Base-by-base conservation (phyloP, 2,329 filamentous ascomycete species). In the Alternaria gansuensis region DNA sequence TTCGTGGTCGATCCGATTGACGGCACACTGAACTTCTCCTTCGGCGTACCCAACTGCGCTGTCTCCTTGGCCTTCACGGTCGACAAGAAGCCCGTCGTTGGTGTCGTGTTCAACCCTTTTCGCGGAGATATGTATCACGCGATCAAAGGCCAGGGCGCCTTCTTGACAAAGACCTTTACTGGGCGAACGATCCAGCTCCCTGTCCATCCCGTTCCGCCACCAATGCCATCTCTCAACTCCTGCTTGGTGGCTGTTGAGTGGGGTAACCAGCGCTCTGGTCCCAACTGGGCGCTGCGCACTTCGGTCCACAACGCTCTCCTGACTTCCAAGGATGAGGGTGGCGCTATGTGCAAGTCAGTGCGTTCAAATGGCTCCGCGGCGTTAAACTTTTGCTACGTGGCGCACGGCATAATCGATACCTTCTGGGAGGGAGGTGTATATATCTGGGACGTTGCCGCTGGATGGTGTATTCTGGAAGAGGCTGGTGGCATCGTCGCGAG, bases 1-100 rank as follows among this genome's bases (percentile, higher is more conserved):
- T 77, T 79, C 51, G 65, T 79, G 6, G 73, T 70, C 31, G 77
- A 78, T 37, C 76, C 77, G 5, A 76, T 79, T 31, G 76, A 79
- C 43, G 77, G 76, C 1, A 79, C 77, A 0, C 68, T 78, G 2
- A 78, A 79, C 63, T 79, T 79, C 65, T 75, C 73, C 7, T 72
- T 74, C 44, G 74, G 76, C 11, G 75, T 78, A 14, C 74, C 71
- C 4, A 77, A 78, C 57, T 70, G 64, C n/a, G 73, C 71, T 7
- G 65, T 78, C 40, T 76, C 72, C 0, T 58, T 79, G 29, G 75
- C 71, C 0, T 51, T 79, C 0, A 72, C 71, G 0, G 17, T 78
- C 11, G 64, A 70, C 13, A 74, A 74, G 59, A 72, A 72, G 57
- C 65, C 76, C 1, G 64, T 78, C 3, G 59, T 79, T 1, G 76